Evolutionary conservation across 1,139 yeast genomes (phyloP).

Genomic region (Saccharomyces hybrid): DNA sequence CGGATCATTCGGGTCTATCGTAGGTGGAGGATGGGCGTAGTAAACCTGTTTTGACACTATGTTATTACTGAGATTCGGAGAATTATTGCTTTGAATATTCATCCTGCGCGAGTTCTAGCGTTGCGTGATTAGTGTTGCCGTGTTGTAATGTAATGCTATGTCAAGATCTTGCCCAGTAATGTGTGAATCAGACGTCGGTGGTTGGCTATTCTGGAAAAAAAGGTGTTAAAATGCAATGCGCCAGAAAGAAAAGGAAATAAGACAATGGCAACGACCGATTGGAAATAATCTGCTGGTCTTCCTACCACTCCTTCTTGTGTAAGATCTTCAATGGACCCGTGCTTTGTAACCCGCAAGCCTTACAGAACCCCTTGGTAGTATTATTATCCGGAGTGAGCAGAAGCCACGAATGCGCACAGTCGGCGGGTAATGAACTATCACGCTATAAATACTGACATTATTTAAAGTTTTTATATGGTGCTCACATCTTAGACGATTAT

Average conservation of each 20-base stretch:
- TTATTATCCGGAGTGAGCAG: background rate
- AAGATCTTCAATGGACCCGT: background rate
- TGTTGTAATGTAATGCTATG: background rate
- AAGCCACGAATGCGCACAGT: background rate
- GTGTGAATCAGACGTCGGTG: background rate
- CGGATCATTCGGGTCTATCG: conserved; percentile 18
- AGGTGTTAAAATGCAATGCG: background rate
- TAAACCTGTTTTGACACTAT: conserved; percentile 28
- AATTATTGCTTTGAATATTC: background rate
- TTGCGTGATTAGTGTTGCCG: background rate
- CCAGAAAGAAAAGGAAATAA: background rate
- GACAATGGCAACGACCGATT: background rate
- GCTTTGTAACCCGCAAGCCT: background rate
- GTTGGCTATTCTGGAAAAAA: background rate
- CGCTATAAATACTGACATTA: background rate
- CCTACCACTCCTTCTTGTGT: background rate
- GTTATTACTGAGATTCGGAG: conserved; percentile 9
- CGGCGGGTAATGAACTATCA: background rate
- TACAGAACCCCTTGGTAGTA: conserved; percentile 1
- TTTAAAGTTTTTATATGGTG: background rate
- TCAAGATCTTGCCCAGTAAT: background rate
- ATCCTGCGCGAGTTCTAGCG: background rate
- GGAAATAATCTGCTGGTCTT: background rate
- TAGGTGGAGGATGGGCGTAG: conserved; percentile 18
- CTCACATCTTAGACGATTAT: background rate